phyloP scores from a whole-genome alignment of 306 rosid genomes.

The Cicer arietinum region DNA sequence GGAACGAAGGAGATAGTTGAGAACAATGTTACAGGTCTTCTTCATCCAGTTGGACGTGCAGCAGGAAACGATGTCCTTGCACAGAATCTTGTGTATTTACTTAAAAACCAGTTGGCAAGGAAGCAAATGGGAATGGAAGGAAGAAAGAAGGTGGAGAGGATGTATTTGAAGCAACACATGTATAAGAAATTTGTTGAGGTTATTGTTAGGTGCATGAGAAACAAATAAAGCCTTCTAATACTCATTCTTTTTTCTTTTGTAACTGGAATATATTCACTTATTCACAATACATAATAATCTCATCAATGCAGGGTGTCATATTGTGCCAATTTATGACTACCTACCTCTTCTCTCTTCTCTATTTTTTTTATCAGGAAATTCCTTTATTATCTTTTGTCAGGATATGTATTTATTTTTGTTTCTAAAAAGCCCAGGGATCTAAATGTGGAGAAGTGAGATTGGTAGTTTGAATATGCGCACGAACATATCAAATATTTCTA shows the following conservation, averaged over 20 bases:
- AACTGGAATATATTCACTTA: constrained; percentile 26
- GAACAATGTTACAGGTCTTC: constrained; percentile 87
- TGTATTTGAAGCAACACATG: constrained; percentile 91
- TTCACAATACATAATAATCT: constrained; percentile 29
- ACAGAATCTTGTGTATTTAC: constrained; percentile 66
- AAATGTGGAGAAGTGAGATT: no score
- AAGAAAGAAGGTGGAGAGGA: constrained; percentile 72
- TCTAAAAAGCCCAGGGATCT: no score
- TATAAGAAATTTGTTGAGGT: constrained; percentile 85
- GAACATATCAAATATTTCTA: no score
- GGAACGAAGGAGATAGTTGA: constrained; percentile 90
- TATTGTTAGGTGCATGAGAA: constrained; percentile 82
- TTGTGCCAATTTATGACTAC: constrained; percentile 34
- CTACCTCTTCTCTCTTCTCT: background rate
- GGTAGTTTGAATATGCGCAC: no score
- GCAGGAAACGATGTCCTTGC: constrained; percentile 66
- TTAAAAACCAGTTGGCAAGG: constrained; percentile 66
- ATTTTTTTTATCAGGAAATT: constrained; percentile 29
- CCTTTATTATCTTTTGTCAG: constrained; percentile 22
- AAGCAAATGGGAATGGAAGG: constrained; percentile 83
- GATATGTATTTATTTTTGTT: constrained; percentile 4
- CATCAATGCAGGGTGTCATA: background rate
- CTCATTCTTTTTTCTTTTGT: constrained; percentile 46
- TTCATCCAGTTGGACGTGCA: constrained; percentile 75
- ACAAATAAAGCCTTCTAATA: constrained; percentile 52